Evolutionary conservation across 2,329 filamentous ascomycete genomes (phyloP).

Genomic region (Xylariaceae sp.): DNA sequence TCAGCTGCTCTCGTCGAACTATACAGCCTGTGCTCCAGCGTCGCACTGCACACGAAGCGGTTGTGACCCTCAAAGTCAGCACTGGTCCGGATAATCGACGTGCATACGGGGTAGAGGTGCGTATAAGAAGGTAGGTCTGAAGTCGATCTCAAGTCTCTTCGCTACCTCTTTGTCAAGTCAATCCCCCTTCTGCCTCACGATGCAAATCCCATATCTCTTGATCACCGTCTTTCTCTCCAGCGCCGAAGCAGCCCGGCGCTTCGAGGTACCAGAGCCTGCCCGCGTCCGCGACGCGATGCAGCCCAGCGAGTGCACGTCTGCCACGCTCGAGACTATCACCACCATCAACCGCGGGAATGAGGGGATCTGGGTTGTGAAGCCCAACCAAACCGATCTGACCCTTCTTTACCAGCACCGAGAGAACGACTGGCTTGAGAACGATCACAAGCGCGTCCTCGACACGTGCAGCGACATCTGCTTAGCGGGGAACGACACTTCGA

Average conservation of each 20-base stretch:
- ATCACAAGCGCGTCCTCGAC: constrained; percentile 12
- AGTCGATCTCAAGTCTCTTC: too few relatives aligned
- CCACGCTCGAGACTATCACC: constrained; percentile 13
- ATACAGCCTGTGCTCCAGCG: too few relatives aligned
- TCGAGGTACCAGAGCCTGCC: constrained; percentile 12
- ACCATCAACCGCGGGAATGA: constrained; percentile 15
- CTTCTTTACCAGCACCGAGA: constrained; percentile 13
- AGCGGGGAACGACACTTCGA: constrained; percentile 13
- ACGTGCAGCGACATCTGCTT: constrained; percentile 16
- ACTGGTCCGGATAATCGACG: too few relatives aligned
- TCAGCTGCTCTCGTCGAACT: too few relatives aligned
- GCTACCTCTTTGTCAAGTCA: too few relatives aligned
- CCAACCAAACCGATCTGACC: constrained; percentile 7
- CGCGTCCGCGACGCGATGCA: constrained; percentile 11
- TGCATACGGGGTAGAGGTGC: too few relatives aligned
- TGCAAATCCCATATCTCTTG: background rate
- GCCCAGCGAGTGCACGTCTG: constrained; percentile 13
- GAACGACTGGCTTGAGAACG: constrained; percentile 18
- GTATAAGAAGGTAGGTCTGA: too few relatives aligned
- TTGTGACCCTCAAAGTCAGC: too few relatives aligned
- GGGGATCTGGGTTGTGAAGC: constrained; percentile 15
- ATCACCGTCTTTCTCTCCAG: background rate
- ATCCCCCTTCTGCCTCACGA: too few relatives aligned
- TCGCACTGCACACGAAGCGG: too few relatives aligned
- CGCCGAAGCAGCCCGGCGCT: constrained; percentile 1